Percentiles rank a stretch among this genome's conserved stretches.
Conservation (phyloP, 495 filamentous ascomycete species). For the Tuber calosporum region DNA sequence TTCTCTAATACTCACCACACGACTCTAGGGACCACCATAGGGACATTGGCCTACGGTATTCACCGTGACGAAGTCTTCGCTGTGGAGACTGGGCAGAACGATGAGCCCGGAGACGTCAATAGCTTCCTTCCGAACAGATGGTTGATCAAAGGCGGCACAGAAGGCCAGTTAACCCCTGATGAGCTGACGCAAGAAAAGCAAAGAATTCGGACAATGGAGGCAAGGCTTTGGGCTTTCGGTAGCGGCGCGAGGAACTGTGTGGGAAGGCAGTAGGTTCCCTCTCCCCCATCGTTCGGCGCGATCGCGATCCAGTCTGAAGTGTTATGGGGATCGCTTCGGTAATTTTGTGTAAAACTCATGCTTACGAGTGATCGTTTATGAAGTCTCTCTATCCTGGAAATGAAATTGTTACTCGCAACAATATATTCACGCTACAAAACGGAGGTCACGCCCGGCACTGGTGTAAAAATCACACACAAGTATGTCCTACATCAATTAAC, state of each 20-base stretch:
- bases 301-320: background rate
- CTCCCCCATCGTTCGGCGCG: constrained; percentile 24
- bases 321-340: background rate
- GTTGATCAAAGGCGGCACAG: constrained; percentile 25
- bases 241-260: constrained; percentile 15
- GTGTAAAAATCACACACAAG: constrained; percentile 4
- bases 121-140: constrained; percentile 36
- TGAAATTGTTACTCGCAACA: constrained; percentile 18
- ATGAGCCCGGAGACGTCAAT: background rate
- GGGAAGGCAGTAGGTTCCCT: constrained; percentile 39
- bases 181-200: constrained; percentile 9
- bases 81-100: constrained; percentile 18
- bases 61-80: constrained; percentile 44
- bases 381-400: constrained; percentile 29
- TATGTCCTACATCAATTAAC: background rate
- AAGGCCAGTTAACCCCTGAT: background rate
- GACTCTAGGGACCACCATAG: constrained; percentile 37
- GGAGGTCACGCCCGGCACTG: background rate
- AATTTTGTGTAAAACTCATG: background rate
- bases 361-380: background rate
- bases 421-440: constrained; percentile 24
- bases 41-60: constrained; percentile 47
- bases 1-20: background rate
- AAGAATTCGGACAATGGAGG: constrained; percentile 38
- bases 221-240: constrained; percentile 22